Evolutionary conservation across 1,284 basidiomycete genomes (phyloP).

Genomic region (Somion occarium): DNA sequence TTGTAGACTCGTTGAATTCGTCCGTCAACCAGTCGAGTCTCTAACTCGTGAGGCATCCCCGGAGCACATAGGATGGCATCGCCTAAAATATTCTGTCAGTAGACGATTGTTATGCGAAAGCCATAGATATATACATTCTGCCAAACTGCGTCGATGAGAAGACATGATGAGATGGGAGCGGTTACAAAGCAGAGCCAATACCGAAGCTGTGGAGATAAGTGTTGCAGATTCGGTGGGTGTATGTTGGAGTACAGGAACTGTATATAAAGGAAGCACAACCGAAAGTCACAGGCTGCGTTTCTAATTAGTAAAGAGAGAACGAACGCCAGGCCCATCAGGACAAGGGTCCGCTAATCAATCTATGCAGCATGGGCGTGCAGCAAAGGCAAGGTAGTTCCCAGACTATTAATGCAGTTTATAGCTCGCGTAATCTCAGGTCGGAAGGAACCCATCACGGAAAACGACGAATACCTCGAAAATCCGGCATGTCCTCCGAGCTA

Average conservation of each 20-base stretch:
- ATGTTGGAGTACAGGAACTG: background rate
- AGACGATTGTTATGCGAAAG: background rate
- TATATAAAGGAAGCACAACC: background rate
- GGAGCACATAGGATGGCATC: conserved; percentile 44
- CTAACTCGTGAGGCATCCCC: conserved; percentile 47
- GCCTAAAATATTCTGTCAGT: conserved; percentile 21
- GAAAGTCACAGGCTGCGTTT: too few species aligned
- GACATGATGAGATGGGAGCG: background rate
- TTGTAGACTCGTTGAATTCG: conserved; percentile 52
- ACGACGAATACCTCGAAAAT: too few species aligned
- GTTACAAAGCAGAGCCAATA: background rate
- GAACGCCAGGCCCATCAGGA: background rate
- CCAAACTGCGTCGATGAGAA: conserved; percentile 2
- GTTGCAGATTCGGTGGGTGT: background rate
- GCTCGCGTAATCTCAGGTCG: background rate
- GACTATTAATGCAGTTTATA: background rate
- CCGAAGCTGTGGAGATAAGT: background rate
- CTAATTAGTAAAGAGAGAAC: background rate
- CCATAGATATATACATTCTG: conserved; percentile 3
- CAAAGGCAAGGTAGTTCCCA: background rate
- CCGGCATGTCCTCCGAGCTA: too few species aligned
- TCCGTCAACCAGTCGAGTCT: conserved; percentile 42
- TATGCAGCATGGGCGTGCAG: background rate
- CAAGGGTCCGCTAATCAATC: background rate
- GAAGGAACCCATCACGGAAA: background rate